phyloP scores from a whole-genome alignment of 176 grass and related monocot species.

The Juncus effusus region DNA sequence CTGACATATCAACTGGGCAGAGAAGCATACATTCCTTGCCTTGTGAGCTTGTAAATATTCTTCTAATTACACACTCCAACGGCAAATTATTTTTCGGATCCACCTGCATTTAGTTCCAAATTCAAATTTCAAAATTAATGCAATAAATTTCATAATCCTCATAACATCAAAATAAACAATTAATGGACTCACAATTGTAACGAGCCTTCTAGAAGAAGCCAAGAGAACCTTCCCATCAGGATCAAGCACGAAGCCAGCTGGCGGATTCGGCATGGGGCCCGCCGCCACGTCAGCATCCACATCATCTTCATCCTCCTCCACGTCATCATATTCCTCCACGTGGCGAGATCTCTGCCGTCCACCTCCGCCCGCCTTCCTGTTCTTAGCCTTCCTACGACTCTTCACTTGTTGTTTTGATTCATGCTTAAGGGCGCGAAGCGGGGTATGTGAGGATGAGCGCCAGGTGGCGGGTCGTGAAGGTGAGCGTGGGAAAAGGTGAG shows the following conservation, averaged over 20 bases:
- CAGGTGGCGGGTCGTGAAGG: background rate
- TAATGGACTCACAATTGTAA: slow-evolving; percentile 47
- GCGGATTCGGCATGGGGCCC: slow-evolving; percentile 73
- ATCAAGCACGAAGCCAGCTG: slow-evolving; percentile 77
- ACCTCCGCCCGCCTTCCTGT: slow-evolving; percentile 21
- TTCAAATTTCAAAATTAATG: background rate
- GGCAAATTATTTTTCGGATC: slow-evolving; percentile 70
- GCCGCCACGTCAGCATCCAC: slow-evolving; percentile 23
- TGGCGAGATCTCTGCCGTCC: slow-evolving; percentile 26
- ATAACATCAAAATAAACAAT: background rate
- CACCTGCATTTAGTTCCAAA: slow-evolving; percentile 40
- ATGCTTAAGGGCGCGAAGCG: background rate
- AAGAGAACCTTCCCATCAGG: slow-evolving; percentile 66
- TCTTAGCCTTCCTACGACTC: slow-evolving; percentile 13
- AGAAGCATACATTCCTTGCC: slow-evolving; percentile 85
- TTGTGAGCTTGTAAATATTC: slow-evolving; percentile 70
- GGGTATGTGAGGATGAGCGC: slow-evolving; percentile 15
- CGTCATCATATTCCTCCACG: slow-evolving; percentile 13
- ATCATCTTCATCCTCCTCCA: slow-evolving; percentile 17
- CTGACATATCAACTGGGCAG: slow-evolving; percentile 86
- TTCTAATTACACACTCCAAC: slow-evolving; percentile 78
- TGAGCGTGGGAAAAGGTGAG: background rate
- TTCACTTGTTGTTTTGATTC: background rate
- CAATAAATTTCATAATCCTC: background rate
- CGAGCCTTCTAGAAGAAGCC: slow-evolving; percentile 65